Evolutionary conservation across 2,329 filamentous ascomycete species (phyloP).

Genomic region (Aspergillus unguis): DNA sequence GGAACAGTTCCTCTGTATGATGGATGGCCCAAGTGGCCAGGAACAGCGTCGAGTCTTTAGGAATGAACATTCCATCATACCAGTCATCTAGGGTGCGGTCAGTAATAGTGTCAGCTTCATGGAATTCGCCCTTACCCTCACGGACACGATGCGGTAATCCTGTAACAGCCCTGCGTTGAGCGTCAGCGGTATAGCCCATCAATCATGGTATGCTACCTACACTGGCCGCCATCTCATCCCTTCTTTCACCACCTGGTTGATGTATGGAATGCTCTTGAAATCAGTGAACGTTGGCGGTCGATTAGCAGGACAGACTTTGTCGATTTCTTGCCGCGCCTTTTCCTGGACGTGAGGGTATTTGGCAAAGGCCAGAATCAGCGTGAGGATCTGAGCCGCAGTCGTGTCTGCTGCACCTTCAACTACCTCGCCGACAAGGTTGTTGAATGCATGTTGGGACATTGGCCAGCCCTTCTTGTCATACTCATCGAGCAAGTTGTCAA

Average conservation of each 20-base stretch:
- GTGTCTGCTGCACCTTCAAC: background rate
- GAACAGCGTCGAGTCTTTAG: slow-evolving; percentile 43
- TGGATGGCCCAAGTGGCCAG: slow-evolving; percentile 52
- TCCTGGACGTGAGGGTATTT: slow-evolving; percentile 47
- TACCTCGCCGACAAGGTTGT: background rate
- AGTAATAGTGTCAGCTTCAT: background rate
- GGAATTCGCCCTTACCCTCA: background rate
- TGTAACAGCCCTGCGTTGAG: background rate
- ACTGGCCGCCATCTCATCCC: slow-evolving; percentile 57
- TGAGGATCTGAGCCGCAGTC: slow-evolving; percentile 28
- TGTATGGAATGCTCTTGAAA: slow-evolving; percentile 49
- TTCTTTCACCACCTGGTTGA: slow-evolving; percentile 56
- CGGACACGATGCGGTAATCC: background rate
- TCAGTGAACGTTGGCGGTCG: slow-evolving; percentile 51
- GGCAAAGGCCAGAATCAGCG: slow-evolving; percentile 46
- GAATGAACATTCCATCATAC: slow-evolving; percentile 46
- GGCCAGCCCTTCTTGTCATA: slow-evolving; percentile 20
- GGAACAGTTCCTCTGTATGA: slow-evolving; percentile 23
- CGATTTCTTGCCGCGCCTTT: slow-evolving; percentile 49
- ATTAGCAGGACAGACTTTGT: slow-evolving; percentile 48
- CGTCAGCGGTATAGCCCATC: slow-evolving; percentile 37
- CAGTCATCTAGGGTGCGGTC: slow-evolving; percentile 32
- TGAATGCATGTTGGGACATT: slow-evolving; percentile 36
- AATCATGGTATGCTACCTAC: slow-evolving; percentile 41
- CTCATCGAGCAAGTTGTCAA: slow-evolving; percentile 46